These are phyloP conservation scores for Tephrocybe sp. DNA, from an alignment of 768 basidiomycete genomes.

Conservation along the genomic window DNA sequence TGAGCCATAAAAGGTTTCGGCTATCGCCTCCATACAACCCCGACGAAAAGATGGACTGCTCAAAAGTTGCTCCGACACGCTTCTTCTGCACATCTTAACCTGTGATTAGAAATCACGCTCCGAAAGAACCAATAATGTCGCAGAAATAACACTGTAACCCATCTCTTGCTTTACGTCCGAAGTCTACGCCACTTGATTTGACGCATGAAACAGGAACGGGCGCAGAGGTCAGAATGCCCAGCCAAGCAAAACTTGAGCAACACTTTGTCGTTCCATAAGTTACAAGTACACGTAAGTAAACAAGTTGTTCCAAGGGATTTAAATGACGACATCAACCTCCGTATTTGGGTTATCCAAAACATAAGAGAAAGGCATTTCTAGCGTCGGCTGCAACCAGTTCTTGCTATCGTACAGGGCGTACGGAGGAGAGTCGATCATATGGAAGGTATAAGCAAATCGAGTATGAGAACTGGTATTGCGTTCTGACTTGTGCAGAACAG, in stretches of 20 bases:
- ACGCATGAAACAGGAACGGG: too few species aligned
- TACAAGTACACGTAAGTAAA: too few species aligned
- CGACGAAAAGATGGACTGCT: not conserved
- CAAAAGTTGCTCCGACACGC: not conserved
- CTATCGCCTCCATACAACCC: not conserved
- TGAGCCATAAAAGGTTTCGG: too few species aligned
- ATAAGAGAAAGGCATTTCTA: conserved; percentile 76
- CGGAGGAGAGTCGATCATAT: conserved; percentile 83
- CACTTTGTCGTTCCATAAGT: not conserved
- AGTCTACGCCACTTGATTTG: too few species aligned
- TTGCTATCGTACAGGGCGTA: conserved; percentile 78
- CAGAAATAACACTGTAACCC: too few species aligned
- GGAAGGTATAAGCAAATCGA: conserved; percentile 94
- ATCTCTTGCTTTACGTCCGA: too few species aligned
- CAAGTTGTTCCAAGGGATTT: too few species aligned
- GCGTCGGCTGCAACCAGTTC: conserved; percentile 95
- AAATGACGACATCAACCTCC: conserved; percentile 6
- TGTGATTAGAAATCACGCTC: too few species aligned
- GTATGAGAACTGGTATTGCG: conserved; percentile 79
- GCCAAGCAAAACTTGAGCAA: too few species aligned
- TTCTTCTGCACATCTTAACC: too few species aligned
- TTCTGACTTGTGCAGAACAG: conserved; percentile 90
- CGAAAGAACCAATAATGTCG: too few species aligned
- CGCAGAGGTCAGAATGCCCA: too few species aligned
- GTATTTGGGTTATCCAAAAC: conserved; percentile 36